Conservation (phyloP, 495 filamentous ascomycete species). For the Usnea hakonensis region DNA sequence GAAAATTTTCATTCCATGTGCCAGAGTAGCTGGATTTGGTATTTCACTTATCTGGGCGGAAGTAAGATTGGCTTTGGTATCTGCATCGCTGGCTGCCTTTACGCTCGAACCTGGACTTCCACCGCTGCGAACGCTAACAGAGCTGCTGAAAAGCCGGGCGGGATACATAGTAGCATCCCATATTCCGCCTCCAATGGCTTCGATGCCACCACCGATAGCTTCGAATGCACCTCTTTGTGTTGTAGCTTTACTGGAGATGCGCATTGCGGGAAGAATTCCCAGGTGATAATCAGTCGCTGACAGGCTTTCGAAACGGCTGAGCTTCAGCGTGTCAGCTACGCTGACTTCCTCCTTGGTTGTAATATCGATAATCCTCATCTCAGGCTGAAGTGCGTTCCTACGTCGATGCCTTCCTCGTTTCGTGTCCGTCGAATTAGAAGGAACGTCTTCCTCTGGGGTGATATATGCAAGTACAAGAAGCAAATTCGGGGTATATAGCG, state of each 20-base stretch:
- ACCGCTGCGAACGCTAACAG: conserved; percentile 70
- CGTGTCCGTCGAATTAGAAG: conserved; percentile 44
- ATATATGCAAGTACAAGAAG: conserved; percentile 87
- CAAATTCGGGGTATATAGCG: conserved; percentile 87
- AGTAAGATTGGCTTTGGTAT: conserved; percentile 38
- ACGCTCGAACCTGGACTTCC: conserved; percentile 52
- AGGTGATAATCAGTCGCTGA: conserved; percentile 92
- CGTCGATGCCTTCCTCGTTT: conserved; percentile 55
- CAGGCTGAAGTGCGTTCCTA: conserved; percentile 71
- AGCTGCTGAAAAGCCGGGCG: conserved; percentile 74
- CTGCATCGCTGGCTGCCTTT: conserved; percentile 37
- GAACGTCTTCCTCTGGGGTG: conserved; percentile 54
- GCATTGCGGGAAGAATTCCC: conserved; percentile 68
- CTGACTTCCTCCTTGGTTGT: conserved; percentile 70
- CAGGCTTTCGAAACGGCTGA: conserved; percentile 77
- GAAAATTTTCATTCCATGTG: conserved; percentile 82
- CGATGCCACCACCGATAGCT: conserved; percentile 50
- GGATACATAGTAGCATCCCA: conserved; percentile 83
- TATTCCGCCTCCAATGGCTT: conserved; percentile 48
- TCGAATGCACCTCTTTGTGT: conserved; percentile 63
- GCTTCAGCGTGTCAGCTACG: conserved; percentile 67
- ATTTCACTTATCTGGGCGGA: conserved; percentile 23
- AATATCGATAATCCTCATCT: conserved; percentile 84
- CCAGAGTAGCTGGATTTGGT: conserved; percentile 30
- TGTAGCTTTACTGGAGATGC: conserved; percentile 46